A percentile compares a stretch with the other conserved stretches of the same genome.
Conservation (phyloP, 169 alveolate genomes). For the Sarcocystis neurona region DNA sequence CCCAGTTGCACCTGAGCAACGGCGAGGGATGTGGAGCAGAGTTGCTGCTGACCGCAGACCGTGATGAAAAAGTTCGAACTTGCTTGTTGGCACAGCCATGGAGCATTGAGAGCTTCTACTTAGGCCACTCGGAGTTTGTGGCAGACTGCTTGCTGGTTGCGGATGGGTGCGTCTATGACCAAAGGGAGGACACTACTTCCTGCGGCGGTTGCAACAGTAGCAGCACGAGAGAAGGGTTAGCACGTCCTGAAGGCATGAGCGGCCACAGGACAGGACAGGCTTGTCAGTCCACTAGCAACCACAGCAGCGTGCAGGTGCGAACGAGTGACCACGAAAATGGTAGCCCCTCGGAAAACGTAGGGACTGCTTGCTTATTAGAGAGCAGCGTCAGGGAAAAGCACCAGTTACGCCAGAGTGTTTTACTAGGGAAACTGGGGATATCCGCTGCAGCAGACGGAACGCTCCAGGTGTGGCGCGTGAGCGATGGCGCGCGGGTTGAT, state of each 20-base stretch:
- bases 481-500: neutral
- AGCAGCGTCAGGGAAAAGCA: neutral
- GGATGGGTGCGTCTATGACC: neutral
- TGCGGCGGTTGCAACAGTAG: neutral
- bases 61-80: conserved; percentile 39
- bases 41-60: conserved; percentile 20
- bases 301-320: neutral
- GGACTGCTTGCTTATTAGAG: neutral
- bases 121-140: conserved; percentile 34
- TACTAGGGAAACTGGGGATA: neutral
- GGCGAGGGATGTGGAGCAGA: neutral
- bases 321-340: neutral
- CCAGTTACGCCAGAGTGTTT: neutral
- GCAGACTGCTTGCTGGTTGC: neutral
- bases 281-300: too few relatives aligned
- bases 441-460: conserved; percentile 10
- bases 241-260: too few relatives aligned
- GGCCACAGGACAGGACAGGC: too few relatives aligned
- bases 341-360: neutral
- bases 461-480: neutral
- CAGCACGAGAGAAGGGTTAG: too few relatives aligned
- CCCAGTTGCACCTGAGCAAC: neutral
- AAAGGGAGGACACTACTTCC: neutral
- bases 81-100: conserved; percentile 24
- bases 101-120: conserved; percentile 3